Base-by-base conservation (phyloP, 225 moss, liverwort and hornwort species). In the Sphagnum contortum region DNA sequence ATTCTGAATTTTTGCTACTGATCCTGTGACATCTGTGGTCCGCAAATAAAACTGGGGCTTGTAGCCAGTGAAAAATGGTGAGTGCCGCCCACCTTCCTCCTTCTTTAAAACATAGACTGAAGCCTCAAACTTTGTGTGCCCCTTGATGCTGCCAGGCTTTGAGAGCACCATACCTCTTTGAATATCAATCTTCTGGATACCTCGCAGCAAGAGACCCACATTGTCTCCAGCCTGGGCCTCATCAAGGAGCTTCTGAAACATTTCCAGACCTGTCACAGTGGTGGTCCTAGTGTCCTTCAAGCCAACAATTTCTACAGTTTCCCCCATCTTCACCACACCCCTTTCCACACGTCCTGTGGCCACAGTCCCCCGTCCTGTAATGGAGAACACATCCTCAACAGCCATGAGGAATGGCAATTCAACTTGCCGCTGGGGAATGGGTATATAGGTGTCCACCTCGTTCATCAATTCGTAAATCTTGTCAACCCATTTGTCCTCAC, bases 381-480 rank as follows among this genome's bases (percentile, higher is more conserved):
- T 92, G 64, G 92, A 85, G 63, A 92, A 92, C 47, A 92, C 92
- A 63, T 92, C 92, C 77, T 92, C 92, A 57, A 92, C 76, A 47
- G 89, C 83, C 72, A 89, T 80, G 49, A 92, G 68, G 57, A 92
- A 92, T 3, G 92, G 92, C 69, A 83, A 67, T 47, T 92, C 87
- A 6, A 77, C 70, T 67, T 81, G 73, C 12, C 87, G 73, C 63
- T 68, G 48, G 8, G 92, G 92, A 7, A 85, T 75, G 3, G 92
- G 89, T 8, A 92, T 89, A 70, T 89, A 89, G 3, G 72, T 51
- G 74, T 92, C 89, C 9, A 92, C 89, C 12, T 79, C 46, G 2
- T 89, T 83, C 91, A 92, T 92, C 56, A 92, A 68, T 0, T 62
- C 6, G 66, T 77, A 74, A 11, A 91, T 82, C 72, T 90, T 90